Evolutionary conservation across 2,329 filamentous ascomycete genomes (phyloP).

Genomic region (Zasmidium angulare): DNA sequence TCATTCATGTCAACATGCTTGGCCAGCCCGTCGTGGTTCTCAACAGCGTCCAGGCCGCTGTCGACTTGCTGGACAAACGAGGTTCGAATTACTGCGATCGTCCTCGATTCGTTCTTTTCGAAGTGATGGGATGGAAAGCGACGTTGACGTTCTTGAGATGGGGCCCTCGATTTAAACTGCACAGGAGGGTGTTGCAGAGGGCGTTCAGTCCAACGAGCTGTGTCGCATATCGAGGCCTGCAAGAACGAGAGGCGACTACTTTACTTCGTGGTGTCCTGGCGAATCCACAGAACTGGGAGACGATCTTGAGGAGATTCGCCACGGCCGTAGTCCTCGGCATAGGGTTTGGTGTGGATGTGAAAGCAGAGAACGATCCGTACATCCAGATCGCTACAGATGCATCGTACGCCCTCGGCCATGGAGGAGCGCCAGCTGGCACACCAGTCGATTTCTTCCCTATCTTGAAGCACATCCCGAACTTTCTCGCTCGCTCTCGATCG

Average conservation of each 20-base stretch:
- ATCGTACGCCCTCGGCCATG: constrained; percentile 43
- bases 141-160: constrained; percentile 47
- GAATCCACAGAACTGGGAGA: constrained; percentile 41
- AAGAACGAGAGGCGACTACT: constrained; percentile 46
- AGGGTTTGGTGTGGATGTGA: constrained; percentile 48
- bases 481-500: constrained; percentile 29
- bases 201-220: constrained; percentile 45
- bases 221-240: constrained; percentile 42
- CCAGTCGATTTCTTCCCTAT: constrained; percentile 52
- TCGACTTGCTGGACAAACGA: constrained; percentile 41
- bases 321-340: constrained; percentile 46
- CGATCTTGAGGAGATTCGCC: constrained; percentile 38
- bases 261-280: constrained; percentile 44
- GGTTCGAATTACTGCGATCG: constrained; percentile 40
- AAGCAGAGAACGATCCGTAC: constrained; percentile 43
- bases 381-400: constrained; percentile 44
- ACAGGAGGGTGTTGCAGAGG: constrained; percentile 48
- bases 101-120: constrained; percentile 28
- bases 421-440: constrained; percentile 45
- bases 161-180: constrained; percentile 35
- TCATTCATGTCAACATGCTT: constrained; percentile 43
- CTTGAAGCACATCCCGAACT: constrained; percentile 45
- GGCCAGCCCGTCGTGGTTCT: constrained; percentile 45
- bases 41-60: constrained; percentile 38
- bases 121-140: constrained; percentile 47